Conservation (phyloP, 805 yeast genomes). For the Blastobotrys terrestris region DNA sequence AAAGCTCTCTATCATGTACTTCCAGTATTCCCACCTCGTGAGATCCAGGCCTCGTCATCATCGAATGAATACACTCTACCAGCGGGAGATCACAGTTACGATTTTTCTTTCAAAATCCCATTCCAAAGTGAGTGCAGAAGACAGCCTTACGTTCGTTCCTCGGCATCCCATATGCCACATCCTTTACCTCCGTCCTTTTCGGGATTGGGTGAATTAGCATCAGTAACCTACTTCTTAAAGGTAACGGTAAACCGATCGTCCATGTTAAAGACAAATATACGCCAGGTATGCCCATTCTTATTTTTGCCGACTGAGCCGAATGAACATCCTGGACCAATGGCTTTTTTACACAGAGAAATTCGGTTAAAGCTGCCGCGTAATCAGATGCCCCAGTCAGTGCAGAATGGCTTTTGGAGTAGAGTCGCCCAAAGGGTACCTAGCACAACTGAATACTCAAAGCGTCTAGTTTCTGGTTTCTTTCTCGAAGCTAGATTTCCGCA, state of each 20-base stretch:
- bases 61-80: conserved; percentile 27
- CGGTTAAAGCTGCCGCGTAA: not conserved
- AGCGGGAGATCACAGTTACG: conserved; percentile 31
- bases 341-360: not conserved
- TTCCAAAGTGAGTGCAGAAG: conserved; percentile 11
- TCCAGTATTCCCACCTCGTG: conserved; percentile 33
- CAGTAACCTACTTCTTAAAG: conserved; percentile 49
- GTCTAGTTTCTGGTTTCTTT: not conserved
- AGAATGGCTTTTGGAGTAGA: not conserved
- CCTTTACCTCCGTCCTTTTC: conserved; percentile 29
- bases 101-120: conserved; percentile 31
- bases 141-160: not conserved
- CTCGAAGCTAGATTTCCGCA: not conserved
- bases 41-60: conserved; percentile 15
- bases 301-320: conserved; percentile 41
- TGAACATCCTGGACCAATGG: not conserved
- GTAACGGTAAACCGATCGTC: conserved; percentile 53
- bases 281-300: conserved; percentile 44
- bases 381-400: not conserved
- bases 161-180: conserved; percentile 6
- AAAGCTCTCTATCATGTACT: conserved; percentile 24
- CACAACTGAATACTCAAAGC: not conserved
- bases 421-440: not conserved
- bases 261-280: conserved; percentile 40
- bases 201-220: conserved; percentile 20